Evolutionary conservation across 331 rosid species (phyloP), one percentile per base, ranked within the genome.

Genomic region (Dryas integrifolia): DNA sequence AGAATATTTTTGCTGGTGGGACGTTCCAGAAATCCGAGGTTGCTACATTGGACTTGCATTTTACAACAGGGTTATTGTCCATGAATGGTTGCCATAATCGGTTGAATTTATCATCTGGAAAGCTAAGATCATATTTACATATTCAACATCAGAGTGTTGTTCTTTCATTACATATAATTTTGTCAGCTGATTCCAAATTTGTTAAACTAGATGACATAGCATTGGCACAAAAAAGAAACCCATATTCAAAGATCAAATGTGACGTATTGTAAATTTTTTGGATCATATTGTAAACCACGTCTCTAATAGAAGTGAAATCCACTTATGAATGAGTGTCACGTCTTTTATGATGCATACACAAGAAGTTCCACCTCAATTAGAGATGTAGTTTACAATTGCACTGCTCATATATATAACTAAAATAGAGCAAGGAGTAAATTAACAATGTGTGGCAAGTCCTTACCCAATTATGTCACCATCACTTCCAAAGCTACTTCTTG

Each of bases 81-180:
- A 58, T 77, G 48, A 72, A 85, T 41, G 96, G 97, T 65, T 84
- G 95, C 97, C 97, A 91, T 62, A 86, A 40, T 73, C 98, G 84
- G 84, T 93, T 80, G 87, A 77, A 93, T 84, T 78, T 73, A 85
- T 93, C 98, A 55, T 91, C 97, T 77, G 97, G 98, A 84, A 72
- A 93, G 72, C 98, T 90, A 84, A 70, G 86, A 79, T 78, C 85
- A 84, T 76, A 81, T 61, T 57, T 59, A 84, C 47, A 75, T 58
- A 16, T 73, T 48, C 77, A 83, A 60, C 58, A 82, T 86, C 62
- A 84, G n/a, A 84, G n/a, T 18, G 43, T 41, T 43, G 6, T 63
- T 70, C 43, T 6, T 63, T 70, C 43, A 69, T 3, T 11, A 48
- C 30, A 48, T 49, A 66, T 47, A 43, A n/a, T 51, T 69, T n/a